Conservation (phyloP, 2,329 filamentous ascomycete genomes). For the Chrysoporthe austroafricana region DNA sequence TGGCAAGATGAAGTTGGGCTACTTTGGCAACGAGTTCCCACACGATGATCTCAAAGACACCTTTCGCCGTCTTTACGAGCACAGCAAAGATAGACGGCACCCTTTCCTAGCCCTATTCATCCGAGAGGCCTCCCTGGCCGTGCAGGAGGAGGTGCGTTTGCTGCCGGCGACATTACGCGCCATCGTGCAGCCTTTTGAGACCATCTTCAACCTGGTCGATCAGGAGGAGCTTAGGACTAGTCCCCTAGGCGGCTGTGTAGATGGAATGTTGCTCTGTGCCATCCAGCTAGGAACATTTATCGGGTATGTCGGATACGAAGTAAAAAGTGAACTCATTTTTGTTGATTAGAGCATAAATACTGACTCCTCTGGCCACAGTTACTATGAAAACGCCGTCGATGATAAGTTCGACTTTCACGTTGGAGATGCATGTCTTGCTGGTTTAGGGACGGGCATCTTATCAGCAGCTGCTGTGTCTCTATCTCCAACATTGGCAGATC, state of each 20-base stretch:
- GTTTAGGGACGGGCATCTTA: constrained; percentile 50
- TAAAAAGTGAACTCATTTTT: neutral
- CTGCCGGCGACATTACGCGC: constrained; percentile 36
- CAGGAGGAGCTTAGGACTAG: constrained; percentile 43
- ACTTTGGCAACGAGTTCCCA: constrained; percentile 54
- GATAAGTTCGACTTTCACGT: constrained; percentile 33
- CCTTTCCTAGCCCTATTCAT: constrained; percentile 46
- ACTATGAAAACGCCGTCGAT: constrained; percentile 35
- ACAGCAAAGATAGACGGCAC: constrained; percentile 45
- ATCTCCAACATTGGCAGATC: constrained; percentile 42
- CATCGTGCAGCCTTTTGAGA: constrained; percentile 43
- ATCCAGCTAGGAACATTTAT: constrained; percentile 48
- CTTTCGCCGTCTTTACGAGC: constrained; percentile 43
- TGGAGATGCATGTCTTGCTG: constrained; percentile 40
- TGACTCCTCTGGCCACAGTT: constrained; percentile 29
- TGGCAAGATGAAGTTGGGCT: constrained; percentile 41
- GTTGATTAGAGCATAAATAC: neutral
- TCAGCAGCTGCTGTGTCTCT: constrained; percentile 47
- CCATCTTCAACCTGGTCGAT: constrained; percentile 41
- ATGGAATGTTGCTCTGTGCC: constrained; percentile 47
- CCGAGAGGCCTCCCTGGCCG: constrained; percentile 41
- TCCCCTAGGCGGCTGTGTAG: constrained; percentile 46
- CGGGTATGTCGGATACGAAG: constrained; percentile 39
- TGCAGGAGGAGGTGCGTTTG: constrained; percentile 44
- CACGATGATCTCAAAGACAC: constrained; percentile 47